Evolutionary conservation across 768 basidiomycete genomes (phyloP), one percentile per base, ranked within the genome.

Genomic region (Naematelia aurantialba): DNA sequence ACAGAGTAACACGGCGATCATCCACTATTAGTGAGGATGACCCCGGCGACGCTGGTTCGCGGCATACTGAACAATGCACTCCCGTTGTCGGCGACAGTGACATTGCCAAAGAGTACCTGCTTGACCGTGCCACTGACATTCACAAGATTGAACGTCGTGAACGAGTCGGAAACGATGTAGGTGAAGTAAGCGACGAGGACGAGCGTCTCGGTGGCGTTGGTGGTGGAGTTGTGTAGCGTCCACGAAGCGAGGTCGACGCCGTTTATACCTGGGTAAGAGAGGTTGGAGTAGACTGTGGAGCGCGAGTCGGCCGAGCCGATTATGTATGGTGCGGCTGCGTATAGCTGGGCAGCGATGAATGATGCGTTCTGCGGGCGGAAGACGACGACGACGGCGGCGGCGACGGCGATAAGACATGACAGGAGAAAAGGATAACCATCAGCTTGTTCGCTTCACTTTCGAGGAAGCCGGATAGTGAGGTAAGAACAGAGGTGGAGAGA

Each of bases 291-390:
- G 27, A 65, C 22, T 24, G 13, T 4, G 5, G 22, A 39, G 0
- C 63, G 55, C 25, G 63, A 52, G 29, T 65, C 21, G 5, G 45
- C 42, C 1, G 29, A 17, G 17, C 45, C 45, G 45, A 60, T 26
- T 19, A 65, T 14, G 60, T 61, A 65, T 13, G 24, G 31, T n/a
- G 30, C 21, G 26, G 53, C 56, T 14, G 30, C 4, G 42, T 55
- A 55, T 2, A 65, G 45, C 4, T 54, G 63, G 2, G n/a, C 24
- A 12, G 56, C 59, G 10, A 61, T 55, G 13, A 25, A 24, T 4
- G 63, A 61, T 12, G 63, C 59, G 56, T 65, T 65, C 63, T 65
- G 27, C n/a, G n/a, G n/a, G n/a, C n/a, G n/a, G n/a, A n/a, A n/a
- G n/a, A n/a, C n/a, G n/a, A n/a, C n/a, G n/a, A n/a, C n/a, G n/a